Evolutionary conservation across 768 basidiomycete species (phyloP).

Genomic region (Pholiota molesta): DNA sequence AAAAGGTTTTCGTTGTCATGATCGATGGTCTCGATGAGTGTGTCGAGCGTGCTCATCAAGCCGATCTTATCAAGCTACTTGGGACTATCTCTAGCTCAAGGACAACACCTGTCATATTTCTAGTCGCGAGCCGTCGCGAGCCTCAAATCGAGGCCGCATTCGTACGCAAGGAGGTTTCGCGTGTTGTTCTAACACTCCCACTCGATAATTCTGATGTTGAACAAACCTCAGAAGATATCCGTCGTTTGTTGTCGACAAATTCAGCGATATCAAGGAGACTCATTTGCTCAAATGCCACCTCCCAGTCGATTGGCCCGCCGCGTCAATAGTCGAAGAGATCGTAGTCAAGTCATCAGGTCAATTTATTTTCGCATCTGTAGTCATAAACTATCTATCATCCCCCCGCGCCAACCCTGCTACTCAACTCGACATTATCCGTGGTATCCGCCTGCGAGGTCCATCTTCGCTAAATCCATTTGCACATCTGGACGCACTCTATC

Average conservation of each 20-base stretch:
- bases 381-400: neutral
- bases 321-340: neutral
- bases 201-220: slow-evolving; percentile 4
- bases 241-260: neutral
- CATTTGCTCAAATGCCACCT: neutral
- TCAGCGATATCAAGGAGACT: neutral
- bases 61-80: neutral
- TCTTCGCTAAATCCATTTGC: neutral
- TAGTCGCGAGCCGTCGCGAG: neutral
- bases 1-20: neutral
- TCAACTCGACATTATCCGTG: slow-evolving; percentile 5
- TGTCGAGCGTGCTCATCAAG: neutral
- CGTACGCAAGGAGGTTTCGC: neutral
- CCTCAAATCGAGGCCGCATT: neutral
- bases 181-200: neutral
- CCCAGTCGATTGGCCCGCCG: neutral
- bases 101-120: slow-evolving; percentile 1
- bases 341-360: slow-evolving; percentile 3
- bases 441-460: neutral
- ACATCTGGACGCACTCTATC: slow-evolving; percentile 7
- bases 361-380: slow-evolving; percentile 9
- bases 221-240: slow-evolving; percentile 4
- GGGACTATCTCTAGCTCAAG: neutral
- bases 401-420: neutral
- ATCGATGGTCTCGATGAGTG: slow-evolving; percentile 2